phyloP scores from a whole-genome alignment of 305 asterid genomes.

The Fraxinus velutina region DNA sequence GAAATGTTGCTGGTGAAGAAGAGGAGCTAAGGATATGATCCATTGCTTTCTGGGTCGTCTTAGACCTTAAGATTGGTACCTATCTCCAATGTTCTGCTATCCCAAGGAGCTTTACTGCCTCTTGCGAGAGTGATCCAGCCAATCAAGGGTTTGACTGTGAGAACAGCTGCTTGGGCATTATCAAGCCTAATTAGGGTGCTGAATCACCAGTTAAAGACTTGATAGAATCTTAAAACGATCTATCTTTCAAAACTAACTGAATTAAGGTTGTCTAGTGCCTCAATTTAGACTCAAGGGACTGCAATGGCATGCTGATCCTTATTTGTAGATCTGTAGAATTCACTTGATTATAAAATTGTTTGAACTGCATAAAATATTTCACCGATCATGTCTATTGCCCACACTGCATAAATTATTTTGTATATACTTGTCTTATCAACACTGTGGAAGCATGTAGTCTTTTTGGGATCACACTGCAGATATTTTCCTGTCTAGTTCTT shows the following conservation, averaged over 20 bases:
- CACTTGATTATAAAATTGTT: neutral
- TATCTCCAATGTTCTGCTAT: constrained; percentile 40
- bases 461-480: neutral
- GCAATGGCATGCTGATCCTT: neutral
- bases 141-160: constrained; percentile 89
- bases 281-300: neutral
- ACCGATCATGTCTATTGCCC: neutral
- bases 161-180: constrained; percentile 98
- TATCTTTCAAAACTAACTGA: neutral
- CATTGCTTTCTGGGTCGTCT: too few relatives aligned
- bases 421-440: constrained; percentile 1
- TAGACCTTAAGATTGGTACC: too few relatives aligned
- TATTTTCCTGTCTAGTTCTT: neutral
- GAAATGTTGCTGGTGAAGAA: constrained; percentile 97
- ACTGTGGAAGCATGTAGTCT: neutral
- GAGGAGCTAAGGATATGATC: constrained; percentile 58
- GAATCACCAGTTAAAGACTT: constrained; percentile 18
- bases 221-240: neutral
- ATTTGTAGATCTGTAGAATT: neutral
- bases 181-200: constrained; percentile 90
- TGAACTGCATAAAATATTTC: neutral
- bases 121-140: constrained; percentile 91
- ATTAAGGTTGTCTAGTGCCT: neutral
- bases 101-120: constrained; percentile 87
- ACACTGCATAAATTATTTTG: neutral